phyloP scores from a whole-genome alignment of 805 yeast species.

The Maudiozyma barnettii region DNA sequence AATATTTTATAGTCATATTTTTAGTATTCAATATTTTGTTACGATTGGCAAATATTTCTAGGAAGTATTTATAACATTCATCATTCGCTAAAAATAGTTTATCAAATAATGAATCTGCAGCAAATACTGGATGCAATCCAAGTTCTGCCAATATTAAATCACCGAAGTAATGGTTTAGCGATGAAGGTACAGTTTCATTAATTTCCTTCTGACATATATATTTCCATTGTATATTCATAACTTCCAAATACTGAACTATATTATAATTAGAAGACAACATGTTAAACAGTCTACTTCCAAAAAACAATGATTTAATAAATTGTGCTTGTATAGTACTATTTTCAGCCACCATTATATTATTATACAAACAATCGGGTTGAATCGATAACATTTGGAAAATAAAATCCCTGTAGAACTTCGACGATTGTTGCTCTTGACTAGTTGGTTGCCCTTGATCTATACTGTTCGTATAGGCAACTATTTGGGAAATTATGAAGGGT shows the following conservation, averaged over 20 bases:
- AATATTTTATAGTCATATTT: constrained; percentile 9
- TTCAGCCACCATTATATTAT: constrained; percentile 6
- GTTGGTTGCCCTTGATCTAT: background rate
- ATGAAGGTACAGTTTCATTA: background rate
- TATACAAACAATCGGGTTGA: constrained; percentile 6
- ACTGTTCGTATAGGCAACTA: constrained; percentile 9
- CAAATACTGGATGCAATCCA: constrained; percentile 12
- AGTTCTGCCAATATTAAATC: constrained; percentile 13
- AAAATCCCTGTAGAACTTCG: background rate
- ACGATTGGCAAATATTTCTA: constrained; percentile 7
- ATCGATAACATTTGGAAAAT: background rate
- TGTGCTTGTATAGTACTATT: background rate
- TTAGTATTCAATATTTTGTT: constrained; percentile 14
- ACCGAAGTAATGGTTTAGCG: constrained; percentile 1
- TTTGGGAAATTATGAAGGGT: constrained; percentile 14
- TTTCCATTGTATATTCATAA: constrained; percentile 16
- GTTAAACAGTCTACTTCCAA: constrained; percentile 29
- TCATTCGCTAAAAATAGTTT: constrained; percentile 10
- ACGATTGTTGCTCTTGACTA: background rate
- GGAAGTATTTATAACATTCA: constrained; percentile 7
- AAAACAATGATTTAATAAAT: constrained; percentile 16
- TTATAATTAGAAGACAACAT: constrained; percentile 11
- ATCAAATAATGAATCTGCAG: constrained; percentile 12
- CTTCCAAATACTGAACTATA: constrained; percentile 16
- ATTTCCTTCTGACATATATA: constrained; percentile 5